Base-by-base conservation (phyloP, 179 eudicot species). In the Sideroxylon spinosum region DNA sequence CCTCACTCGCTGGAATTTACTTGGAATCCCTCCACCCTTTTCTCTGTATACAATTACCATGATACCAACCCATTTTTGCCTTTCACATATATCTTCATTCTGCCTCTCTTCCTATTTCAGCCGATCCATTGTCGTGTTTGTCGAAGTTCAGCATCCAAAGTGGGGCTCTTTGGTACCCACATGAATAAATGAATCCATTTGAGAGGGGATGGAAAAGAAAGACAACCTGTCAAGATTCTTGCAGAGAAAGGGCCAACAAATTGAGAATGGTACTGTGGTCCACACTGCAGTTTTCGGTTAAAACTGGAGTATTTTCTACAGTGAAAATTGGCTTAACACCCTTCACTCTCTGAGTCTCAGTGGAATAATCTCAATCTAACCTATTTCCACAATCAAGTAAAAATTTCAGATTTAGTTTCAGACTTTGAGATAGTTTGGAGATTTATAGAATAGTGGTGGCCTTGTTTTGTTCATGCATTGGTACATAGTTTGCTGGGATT, bases 161-260 rank as follows among this genome's bases (percentile, higher is more conserved):
- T 56, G 16, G 66, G 57, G 52, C 66, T 37, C 9, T 59, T 56
- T 32, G 29, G 46, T 19, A 32, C 48, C 65, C 50, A 13, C 3
- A 37, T 20, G 19, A 10, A 26, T 60, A n/a, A 9, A 71, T 37
- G 44, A 37, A 37, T 3, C 65, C 22, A 20, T 60, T 61, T 46
- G 29, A 32, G 7, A 10, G 25, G 63, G 63, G 63, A 59, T 2
- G 37, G 17, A 46, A 37, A 74, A 22, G 55, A 57, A 75, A 46
- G 59, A 75, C 6, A 75, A 61, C 55, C 56, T 74, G 77, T 68
- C 68, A 60, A 52, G 55, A 75, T 75, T 62, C 60, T 75, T 75
- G 70, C 77, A 20, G 29, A 44, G 68, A 74, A 74, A 74, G 77
- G 61, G 55, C 57, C 56, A 44, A 22, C 55, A 61, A 61, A 19